Evolutionary conservation across 148 eudicot species (phyloP).

Genomic region (Nyssa sinensis): DNA sequence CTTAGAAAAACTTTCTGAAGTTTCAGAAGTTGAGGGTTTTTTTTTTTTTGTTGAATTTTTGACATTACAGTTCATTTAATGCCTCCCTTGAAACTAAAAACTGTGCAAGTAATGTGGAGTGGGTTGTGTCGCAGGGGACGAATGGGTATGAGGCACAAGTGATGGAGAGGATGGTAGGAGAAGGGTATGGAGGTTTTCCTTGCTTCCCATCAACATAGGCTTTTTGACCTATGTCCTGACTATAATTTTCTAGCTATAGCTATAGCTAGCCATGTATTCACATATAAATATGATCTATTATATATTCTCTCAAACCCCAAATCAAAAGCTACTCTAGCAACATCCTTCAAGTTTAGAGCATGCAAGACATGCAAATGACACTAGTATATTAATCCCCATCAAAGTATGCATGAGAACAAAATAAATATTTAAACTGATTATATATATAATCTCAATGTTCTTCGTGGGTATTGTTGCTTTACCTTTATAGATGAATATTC

Average conservation of each 20-base stretch:
- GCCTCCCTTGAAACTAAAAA: not conserved
- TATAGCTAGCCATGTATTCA: not conserved
- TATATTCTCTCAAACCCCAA: not conserved
- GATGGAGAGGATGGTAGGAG: constrained; percentile 47
- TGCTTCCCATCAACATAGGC: constrained; percentile 45
- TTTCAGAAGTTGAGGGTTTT: not conserved
- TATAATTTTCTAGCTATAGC: not conserved
- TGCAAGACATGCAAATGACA: not conserved
- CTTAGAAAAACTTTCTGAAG: not conserved
- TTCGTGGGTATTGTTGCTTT: not conserved
- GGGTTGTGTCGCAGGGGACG: constrained; percentile 42
- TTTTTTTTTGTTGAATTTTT: not conserved
- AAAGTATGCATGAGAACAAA: not conserved
- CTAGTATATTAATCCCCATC: not conserved
- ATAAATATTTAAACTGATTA: too few species aligned
- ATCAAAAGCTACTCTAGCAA: not conserved
- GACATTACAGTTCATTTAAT: not conserved
- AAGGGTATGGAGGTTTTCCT: constrained; percentile 43
- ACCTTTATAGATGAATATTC: too few species aligned
- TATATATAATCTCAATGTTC: not conserved
- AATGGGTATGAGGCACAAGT: constrained; percentile 44
- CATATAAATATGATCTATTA: not conserved
- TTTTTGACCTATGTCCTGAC: constrained; percentile 16
- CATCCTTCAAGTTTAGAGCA: not conserved
- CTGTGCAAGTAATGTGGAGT: not conserved